Percentiles rank a stretch among this genome's conserved stretches.
phyloP scores from a whole-genome alignment of 441 rosid species.

The Gossypium laxum region DNA sequence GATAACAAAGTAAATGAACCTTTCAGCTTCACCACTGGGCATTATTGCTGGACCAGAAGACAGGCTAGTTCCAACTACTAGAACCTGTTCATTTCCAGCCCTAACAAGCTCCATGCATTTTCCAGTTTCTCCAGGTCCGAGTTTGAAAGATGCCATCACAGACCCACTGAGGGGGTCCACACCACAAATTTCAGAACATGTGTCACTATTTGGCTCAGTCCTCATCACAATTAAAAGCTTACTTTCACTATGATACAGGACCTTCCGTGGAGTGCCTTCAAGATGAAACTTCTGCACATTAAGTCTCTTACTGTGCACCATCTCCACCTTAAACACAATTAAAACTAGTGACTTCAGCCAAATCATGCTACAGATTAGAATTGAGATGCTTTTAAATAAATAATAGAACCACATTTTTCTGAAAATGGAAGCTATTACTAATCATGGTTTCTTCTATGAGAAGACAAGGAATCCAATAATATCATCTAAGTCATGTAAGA shows the following conservation, averaged over 20 bases:
- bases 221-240: conserved; percentile 79
- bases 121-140: conserved; percentile 77
- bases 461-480: not conserved
- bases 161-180: conserved; percentile 80
- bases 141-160: conserved; percentile 55
- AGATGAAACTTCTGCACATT: conserved; percentile 87
- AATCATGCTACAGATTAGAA: not conserved
- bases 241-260: conserved; percentile 79
- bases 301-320: conserved; percentile 82
- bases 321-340: conserved; percentile 63
- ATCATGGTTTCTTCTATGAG: not conserved
- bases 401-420: not conserved
- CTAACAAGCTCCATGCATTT: conserved; percentile 85
- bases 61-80: conserved; percentile 81
- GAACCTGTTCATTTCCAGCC: conserved; percentile 71
- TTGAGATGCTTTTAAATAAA: not conserved
- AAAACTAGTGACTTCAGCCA: not conserved
- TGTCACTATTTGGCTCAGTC: conserved; percentile 53
- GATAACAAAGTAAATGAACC: conserved; percentile 34
- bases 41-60: conserved; percentile 85
- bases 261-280: conserved; percentile 91
- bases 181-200: conserved; percentile 76
- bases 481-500: not conserved
- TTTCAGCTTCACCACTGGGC: conserved; percentile 98
- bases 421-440: not conserved